Percentiles rank a stretch among this genome's conserved stretches.
Conservation (phyloP, 1,139 yeast species). For the Candida sojae region DNA sequence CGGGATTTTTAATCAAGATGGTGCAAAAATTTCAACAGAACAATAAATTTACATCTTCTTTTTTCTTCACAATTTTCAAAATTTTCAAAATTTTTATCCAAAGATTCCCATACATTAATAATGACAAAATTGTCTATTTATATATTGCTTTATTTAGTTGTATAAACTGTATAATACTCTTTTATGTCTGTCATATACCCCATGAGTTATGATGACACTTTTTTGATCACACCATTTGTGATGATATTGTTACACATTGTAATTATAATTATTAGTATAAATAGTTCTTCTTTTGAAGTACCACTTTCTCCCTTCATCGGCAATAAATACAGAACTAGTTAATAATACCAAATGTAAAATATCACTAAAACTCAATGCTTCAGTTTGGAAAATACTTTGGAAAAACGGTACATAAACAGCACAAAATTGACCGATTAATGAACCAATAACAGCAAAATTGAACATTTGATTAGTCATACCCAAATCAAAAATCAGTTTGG, state of each 20-base stretch:
- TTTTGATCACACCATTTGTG: no score
- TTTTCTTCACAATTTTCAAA: no score
- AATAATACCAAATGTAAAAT: conserved; percentile 59
- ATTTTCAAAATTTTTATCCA: no score
- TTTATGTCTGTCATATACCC: neutral
- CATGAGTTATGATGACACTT: no score
- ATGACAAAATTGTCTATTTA: neutral
- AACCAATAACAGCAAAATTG: conserved; percentile 88
- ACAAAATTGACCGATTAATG: conserved; percentile 86
- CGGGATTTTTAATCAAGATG: no score
- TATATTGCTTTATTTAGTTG: neutral
- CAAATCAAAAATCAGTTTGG: conserved; percentile 76
- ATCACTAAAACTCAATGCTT: conserved; percentile 73
- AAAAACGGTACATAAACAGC: conserved; percentile 92
- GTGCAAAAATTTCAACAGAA: no score
- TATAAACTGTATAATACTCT: no score
- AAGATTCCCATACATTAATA: no score
- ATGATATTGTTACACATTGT: conserved; percentile 9
- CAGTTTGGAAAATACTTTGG: conserved; percentile 91
- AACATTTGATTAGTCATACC: conserved; percentile 86
- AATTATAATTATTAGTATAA: conserved; percentile 14
- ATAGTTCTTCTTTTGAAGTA: conserved; percentile 12
- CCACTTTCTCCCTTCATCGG: conserved; percentile 75
- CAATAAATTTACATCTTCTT: no score
- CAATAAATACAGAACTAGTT: conserved; percentile 80